These are phyloP conservation scores for slime mould (Dictyostelium discoideum) DNA, from an alignment of 78 protist species.

Conservation along the genomic window DNA sequence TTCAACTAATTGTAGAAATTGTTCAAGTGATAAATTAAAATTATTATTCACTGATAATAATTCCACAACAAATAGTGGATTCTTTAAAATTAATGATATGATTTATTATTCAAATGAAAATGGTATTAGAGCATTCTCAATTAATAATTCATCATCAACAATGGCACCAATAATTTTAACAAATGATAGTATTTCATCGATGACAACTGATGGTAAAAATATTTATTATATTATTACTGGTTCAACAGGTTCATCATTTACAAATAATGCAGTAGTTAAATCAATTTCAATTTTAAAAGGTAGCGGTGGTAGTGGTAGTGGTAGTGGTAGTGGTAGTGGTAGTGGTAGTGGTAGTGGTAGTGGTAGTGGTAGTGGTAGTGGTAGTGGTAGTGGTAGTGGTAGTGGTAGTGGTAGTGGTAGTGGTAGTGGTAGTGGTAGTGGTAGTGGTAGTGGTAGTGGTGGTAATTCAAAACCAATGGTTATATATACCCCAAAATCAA, in stretches of 20 bases:
- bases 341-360: too few relatives aligned
- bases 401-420: too few relatives aligned
- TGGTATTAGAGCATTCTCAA: neutral
- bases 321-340: too few relatives aligned
- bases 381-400: too few relatives aligned
- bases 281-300: neutral
- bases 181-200: constrained; percentile 3
- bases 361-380: too few relatives aligned
- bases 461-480: neutral
- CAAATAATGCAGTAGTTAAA: neutral
- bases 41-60: neutral
- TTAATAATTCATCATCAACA: neutral
- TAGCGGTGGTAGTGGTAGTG: too few relatives aligned
- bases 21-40: neutral
- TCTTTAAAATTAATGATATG: neutral
- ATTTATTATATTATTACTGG: neutral
- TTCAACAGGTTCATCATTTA: neutral
- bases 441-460: neutral
- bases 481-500: neutral
- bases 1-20: neutral
- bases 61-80: neutral
- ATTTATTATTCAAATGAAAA: neutral
- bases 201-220: neutral
- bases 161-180: neutral
- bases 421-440: too few relatives aligned